Evolutionary conservation across 192 early-diverging fungal genomes (phyloP).

Genomic region (Coemansia pectinata): DNA sequence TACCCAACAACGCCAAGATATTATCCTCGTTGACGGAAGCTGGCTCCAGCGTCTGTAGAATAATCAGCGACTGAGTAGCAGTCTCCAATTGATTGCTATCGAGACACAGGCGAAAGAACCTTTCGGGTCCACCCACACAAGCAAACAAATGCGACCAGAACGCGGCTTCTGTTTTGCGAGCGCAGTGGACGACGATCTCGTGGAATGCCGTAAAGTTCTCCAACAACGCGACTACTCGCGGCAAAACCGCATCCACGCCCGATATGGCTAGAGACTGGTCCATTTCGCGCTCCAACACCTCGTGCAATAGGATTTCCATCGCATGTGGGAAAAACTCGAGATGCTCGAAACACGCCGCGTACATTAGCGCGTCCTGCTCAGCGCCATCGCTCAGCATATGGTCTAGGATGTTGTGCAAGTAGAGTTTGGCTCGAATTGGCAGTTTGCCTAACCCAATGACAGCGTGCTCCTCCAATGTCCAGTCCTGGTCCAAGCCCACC

Average conservation of each 20-base stretch:
- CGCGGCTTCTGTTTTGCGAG: conserved; percentile 93
- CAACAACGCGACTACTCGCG: conserved; percentile 72
- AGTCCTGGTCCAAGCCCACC: conserved; percentile 53
- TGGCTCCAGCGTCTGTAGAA: conserved; percentile 90
- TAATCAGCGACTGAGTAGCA: conserved; percentile 90
- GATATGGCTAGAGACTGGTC: conserved; percentile 13
- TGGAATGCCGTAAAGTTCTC: conserved; percentile 72
- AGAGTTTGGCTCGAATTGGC: conserved; percentile 45
- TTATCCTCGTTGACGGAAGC: conserved; percentile 16
- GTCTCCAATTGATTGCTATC: conserved; percentile 68
- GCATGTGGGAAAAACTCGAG: conserved; percentile 89
- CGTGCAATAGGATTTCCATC: conserved; percentile 89
- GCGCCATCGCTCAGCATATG: conserved; percentile 33
- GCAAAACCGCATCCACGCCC: conserved; percentile 59
- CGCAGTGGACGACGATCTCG: conserved; percentile 93
- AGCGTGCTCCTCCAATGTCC: conserved; percentile 31
- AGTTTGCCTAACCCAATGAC: conserved; percentile 25
- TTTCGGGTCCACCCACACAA: conserved; percentile 79
- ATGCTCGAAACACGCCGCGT: conserved; percentile 63
- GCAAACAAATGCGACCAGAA: conserved; percentile 89
- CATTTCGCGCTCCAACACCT: conserved; percentile 82
- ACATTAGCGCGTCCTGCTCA: conserved; percentile 50
- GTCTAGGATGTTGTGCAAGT: conserved; percentile 38
- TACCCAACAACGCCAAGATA: conserved; percentile 31
- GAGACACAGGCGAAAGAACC: conserved; percentile 82